Percentiles rank a stretch among this genome's conserved stretches.
phyloP scores from a whole-genome alignment of 768 basidiomycete species.

The Phaeotremella skinneri region DNA sequence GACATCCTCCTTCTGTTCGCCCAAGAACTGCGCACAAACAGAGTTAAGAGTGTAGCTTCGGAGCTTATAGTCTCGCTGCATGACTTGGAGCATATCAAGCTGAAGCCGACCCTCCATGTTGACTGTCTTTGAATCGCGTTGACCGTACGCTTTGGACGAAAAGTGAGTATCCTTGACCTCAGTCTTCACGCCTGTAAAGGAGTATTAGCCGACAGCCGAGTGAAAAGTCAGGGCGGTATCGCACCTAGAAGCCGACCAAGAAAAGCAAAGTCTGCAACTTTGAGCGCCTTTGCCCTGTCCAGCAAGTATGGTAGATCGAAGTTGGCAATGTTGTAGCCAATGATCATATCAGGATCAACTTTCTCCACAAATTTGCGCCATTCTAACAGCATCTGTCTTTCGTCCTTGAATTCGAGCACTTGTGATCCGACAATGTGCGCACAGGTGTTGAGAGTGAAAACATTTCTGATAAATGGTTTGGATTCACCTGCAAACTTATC shows the following conservation, averaged over 20 bases:
- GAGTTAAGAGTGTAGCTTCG: constrained; percentile 97
- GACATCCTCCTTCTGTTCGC: constrained; percentile 99
- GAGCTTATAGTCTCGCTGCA: constrained; percentile 97
- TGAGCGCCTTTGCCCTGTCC: constrained; percentile 83
- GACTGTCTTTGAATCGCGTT: constrained; percentile 93
- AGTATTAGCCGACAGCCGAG: neutral
- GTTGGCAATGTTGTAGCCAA: constrained; percentile 89
- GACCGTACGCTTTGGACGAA: constrained; percentile 95
- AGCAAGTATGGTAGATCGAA: constrained; percentile 97
- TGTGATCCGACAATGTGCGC: constrained; percentile 97
- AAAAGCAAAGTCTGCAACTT: constrained; percentile 65
- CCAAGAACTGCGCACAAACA: constrained; percentile 94
- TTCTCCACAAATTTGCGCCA: constrained; percentile 87
- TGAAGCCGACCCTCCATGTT: constrained; percentile 86
- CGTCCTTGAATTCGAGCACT: constrained; percentile 77
- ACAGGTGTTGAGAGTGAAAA: constrained; percentile 93
- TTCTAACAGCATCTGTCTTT: constrained; percentile 67
- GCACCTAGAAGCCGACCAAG: constrained; percentile 74
- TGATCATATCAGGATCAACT: constrained; percentile 92
- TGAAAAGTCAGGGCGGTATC: constrained; percentile 30
- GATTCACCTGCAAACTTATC: constrained; percentile 64
- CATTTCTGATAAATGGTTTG: constrained; percentile 91
- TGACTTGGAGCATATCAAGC: constrained; percentile 91
- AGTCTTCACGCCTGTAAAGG: constrained; percentile 63
- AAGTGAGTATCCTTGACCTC: constrained; percentile 92